Evolutionary conservation across 2,329 filamentous ascomycete genomes (phyloP), one percentile per base, ranked within the genome.

Genomic region (Ustulina deusta): DNA sequence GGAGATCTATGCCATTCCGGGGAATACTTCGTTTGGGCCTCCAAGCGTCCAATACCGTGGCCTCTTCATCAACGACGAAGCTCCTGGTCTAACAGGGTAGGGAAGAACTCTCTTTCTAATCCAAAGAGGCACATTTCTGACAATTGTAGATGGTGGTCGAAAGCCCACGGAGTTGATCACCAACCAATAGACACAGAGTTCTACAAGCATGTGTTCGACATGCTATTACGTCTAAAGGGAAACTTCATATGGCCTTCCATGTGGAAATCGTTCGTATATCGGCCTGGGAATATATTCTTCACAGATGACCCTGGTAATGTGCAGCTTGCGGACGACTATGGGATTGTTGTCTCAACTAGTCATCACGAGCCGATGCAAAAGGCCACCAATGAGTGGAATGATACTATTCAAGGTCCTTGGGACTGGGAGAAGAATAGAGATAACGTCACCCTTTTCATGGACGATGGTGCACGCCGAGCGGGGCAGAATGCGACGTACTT

Each of bases 221-320:
- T 91, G 5, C 78, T 90, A 1, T 80, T 90, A 3, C 81, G 89
- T 15, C 81, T 89, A 22, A 85, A 83, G 74, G 87, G 87, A 1
- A 91, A 91, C 74, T 91, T 89, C 70, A 79, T 91, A 61, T 91
- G 89, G 89, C 89, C 89, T 0, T 88, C 89, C 0, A 88, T 88
- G 84, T 91, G 89, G 73, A 68, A 71, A 87, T 84, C 85, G 6
- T 81, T 79, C 13, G 82, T 81, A 42, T 82, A 82, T 1, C 79
- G 79, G 3, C 83, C 82, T 0, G 82, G 82, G 9, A 84, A 84
- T 40, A 87, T 86, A 69, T 91, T 91, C 78, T 87, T 88, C 71
- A 83, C 87, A 0, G 89, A 91, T 56, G 89, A 91, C 59, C 80
- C 83, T 0, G 78, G 82, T 6, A 91, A 86, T 54, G 86, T 89